These are phyloP conservation scores for Colletotrichum graminicola DNA, from an alignment of 2,329 filamentous ascomycete genomes.

Conservation along the genomic window DNA sequence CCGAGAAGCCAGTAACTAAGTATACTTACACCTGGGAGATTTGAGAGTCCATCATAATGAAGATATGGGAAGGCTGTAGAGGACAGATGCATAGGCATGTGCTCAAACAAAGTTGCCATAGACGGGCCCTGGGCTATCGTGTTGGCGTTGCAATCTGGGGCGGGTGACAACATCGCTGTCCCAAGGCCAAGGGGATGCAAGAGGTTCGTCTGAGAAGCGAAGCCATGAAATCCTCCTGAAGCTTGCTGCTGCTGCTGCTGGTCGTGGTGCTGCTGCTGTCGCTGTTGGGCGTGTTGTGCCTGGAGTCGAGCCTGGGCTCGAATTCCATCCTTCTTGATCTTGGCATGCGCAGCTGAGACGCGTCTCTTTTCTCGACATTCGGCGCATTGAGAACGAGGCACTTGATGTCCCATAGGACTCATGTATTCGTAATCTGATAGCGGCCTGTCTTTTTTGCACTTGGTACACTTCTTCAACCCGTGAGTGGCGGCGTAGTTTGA, in stretches of 20 bases:
- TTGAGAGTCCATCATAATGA: neutral
- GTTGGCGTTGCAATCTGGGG: neutral
- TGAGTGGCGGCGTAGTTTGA: neutral
- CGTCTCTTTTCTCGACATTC: constrained; percentile 21
- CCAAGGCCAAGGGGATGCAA: neutral
- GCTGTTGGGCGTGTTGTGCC: no score
- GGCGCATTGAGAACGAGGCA: constrained; percentile 3
- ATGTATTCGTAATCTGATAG: neutral
- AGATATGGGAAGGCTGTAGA: neutral
- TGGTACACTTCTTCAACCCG: constrained; percentile 7
- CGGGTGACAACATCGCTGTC: neutral
- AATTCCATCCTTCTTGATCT: neutral
- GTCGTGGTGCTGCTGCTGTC: neutral
- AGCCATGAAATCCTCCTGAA: neutral
- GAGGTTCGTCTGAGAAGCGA: no score
- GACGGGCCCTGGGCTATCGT: neutral
- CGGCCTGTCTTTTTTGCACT: neutral
- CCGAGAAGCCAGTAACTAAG: fast-evolving
- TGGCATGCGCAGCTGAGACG: constrained; percentile 3
- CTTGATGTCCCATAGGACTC: neutral
- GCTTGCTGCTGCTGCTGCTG: neutral
- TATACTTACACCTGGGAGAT: neutral
- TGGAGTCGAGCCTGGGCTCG: neutral
- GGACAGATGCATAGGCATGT: neutral
- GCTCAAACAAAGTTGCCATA: neutral